Conservation (phyloP, 2,329 filamentous ascomycete species). For the Botrytis tulipae region DNA sequence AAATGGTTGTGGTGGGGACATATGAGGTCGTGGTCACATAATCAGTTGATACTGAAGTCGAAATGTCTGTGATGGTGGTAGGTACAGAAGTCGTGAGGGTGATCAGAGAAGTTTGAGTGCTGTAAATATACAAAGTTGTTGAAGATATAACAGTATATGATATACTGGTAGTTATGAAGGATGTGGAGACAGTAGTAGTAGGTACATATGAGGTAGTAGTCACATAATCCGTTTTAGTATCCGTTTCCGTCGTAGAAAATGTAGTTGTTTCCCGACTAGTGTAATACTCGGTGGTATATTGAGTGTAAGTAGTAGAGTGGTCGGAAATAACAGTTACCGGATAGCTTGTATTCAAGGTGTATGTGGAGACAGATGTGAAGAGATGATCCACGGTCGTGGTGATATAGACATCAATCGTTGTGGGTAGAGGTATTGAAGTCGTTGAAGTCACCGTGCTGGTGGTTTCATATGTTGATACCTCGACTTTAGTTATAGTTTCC, state of each 20-base stretch:
- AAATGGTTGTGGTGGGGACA: background rate
- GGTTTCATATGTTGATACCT: slow-evolving; percentile 9
- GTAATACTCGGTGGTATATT: slow-evolving; percentile 4
- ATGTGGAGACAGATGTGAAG: slow-evolving; percentile 3
- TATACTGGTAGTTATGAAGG: background rate
- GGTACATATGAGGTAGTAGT: background rate
- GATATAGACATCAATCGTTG: slow-evolving; percentile 9
- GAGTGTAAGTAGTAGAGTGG: slow-evolving; percentile 11
- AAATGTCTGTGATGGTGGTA: slow-evolving; percentile 3
- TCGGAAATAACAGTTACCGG: slow-evolving; percentile 7
- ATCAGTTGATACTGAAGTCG: slow-evolving; percentile 10
- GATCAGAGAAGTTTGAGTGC: background rate
- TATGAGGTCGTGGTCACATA: background rate
- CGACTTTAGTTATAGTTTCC: background rate
- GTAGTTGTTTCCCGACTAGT: slow-evolving; percentile 10
- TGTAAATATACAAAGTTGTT: slow-evolving; percentile 14
- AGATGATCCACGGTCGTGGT: background rate
- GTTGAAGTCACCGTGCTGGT: slow-evolving; percentile 8
- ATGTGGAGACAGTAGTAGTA: background rate
- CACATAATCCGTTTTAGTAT: slow-evolving; percentile 1
- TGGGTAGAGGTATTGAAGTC: background rate
- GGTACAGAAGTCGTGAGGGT: background rate
- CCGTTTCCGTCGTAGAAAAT: background rate
- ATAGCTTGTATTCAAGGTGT: slow-evolving; percentile 4
- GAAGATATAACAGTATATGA: slow-evolving; percentile 15